These are phyloP conservation scores for Cladophialophora immunda DNA, from an alignment of 2,329 filamentous ascomycete species.

Conservation along the genomic window DNA sequence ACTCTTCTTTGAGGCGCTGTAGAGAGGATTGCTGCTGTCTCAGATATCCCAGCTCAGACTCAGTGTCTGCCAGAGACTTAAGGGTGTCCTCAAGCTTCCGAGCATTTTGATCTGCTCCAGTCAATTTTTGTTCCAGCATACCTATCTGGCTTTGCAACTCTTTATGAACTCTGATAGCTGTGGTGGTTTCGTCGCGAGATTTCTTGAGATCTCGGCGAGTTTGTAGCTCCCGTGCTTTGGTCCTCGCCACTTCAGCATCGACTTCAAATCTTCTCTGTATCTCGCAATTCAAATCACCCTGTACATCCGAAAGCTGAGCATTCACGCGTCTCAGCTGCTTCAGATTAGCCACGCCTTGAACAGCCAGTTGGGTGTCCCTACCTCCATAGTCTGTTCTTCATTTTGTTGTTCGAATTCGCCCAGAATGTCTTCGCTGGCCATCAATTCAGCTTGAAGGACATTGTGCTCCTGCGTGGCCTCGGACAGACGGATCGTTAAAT, in stretches of 20 bases:
- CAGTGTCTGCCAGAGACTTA: slow-evolving; percentile 1
- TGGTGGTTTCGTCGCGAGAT: neutral
- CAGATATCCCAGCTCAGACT: slow-evolving; percentile 10
- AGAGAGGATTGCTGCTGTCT: neutral
- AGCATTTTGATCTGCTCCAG: neutral
- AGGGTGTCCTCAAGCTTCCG: slow-evolving; percentile 7
- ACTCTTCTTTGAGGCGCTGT: slow-evolving; percentile 20
- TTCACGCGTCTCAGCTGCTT: slow-evolving; percentile 10
- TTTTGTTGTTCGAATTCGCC: neutral
- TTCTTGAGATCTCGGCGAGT: slow-evolving; percentile 6
- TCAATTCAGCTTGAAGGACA: slow-evolving; percentile 14
- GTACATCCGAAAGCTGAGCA: slow-evolving; percentile 5
- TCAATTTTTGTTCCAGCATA: slow-evolving; percentile 13
- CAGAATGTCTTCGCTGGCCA: slow-evolving; percentile 1
- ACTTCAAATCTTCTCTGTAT: neutral
- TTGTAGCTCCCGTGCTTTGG: neutral
- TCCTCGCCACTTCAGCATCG: slow-evolving; percentile 4
- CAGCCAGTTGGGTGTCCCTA: neutral
- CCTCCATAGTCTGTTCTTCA: slow-evolving; percentile 16
- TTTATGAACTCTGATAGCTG: neutral
- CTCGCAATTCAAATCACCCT: slow-evolving; percentile 14
- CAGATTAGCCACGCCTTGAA: slow-evolving; percentile 12
- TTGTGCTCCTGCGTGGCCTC: slow-evolving; percentile 6
- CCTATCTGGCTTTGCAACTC: slow-evolving; percentile 9
- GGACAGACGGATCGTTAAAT: slow-evolving; percentile 6